Evolutionary conservation across 176 grass and related monocot species (phyloP), one percentile per base, ranked within the genome.

Genomic region (Oryza brachyantha): DNA sequence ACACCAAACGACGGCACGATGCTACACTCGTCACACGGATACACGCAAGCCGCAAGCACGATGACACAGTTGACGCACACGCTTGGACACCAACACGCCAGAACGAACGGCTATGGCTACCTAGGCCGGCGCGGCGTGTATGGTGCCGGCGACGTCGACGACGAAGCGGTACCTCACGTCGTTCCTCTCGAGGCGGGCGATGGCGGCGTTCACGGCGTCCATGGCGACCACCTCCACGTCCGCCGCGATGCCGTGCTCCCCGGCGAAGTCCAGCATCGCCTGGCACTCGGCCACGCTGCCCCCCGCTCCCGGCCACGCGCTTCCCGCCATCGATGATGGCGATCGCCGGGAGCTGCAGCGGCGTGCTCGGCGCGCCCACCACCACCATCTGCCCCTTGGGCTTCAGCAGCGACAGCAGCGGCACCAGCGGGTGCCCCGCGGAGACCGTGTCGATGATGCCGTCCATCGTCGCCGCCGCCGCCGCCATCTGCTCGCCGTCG

Each of bases 101-200:
- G 4, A 32, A 32, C 2, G 31, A 4, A 4, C 0, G 3, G 1
- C n/a, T n/a, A 41, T 13, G 0, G 40, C 40, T 13, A 42, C 12
- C 12, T 42, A 42, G 12, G 41, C 3, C 13, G 41, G 0, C 41
- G 41, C 41, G 41, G 3, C 54, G 27, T 45, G n/a, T 1, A 74
- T 10, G 74, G 80, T 83, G 68, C 80, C 74, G 48, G 67, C 80
- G 48, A 93, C 69, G 29, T 93, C 83, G 29, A 89, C 26, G 40
- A 84, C 83, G 52, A 93, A 92, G 48, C 86, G 86, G 61, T 92
- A 92, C 66, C 86, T 79, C 14, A 92, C 90, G 39, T 92, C 90
- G 52, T 88, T 88, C 64, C 8, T 83, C 66, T 79, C 86, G 16
- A 88, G 86, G 21, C 84, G 81, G 31, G 31, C 31, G 3, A 32